These are phyloP conservation scores for Exophiala sideris DNA, from an alignment of 2,329 filamentous ascomycete genomes.

Conservation along the genomic window DNA sequence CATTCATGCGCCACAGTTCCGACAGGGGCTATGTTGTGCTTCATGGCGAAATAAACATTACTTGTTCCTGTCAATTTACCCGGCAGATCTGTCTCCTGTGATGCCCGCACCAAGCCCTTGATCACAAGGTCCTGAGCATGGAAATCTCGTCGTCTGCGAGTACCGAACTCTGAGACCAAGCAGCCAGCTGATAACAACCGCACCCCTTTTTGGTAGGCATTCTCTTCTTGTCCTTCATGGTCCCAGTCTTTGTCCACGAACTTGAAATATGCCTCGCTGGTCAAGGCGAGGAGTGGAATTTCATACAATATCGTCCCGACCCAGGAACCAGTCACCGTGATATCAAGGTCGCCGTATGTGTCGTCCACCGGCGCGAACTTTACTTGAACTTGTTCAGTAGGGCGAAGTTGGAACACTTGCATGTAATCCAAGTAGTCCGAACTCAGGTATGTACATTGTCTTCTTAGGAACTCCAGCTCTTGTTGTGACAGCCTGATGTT, in stretches of 20 bases:
- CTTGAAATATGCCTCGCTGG: conserved; percentile 95
- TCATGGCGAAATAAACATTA: conserved; percentile 96
- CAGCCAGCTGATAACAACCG: conserved; percentile 77
- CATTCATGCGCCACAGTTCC: conserved; percentile 95
- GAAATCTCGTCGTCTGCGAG: conserved; percentile 83
- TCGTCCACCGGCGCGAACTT: conserved; percentile 64
- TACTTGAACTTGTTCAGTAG: conserved; percentile 72
- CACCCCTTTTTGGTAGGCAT: conserved; percentile 76
- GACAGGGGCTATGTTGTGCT: conserved; percentile 76
- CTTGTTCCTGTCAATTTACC: conserved; percentile 81
- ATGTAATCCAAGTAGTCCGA: conserved; percentile 77
- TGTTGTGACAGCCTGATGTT: conserved; percentile 75
- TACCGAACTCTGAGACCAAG: conserved; percentile 90
- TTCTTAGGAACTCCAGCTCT: conserved; percentile 74
- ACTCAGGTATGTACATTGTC: conserved; percentile 76
- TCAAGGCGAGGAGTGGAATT: conserved; percentile 85
- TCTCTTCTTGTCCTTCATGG: conserved; percentile 80
- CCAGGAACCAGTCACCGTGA: conserved; percentile 80
- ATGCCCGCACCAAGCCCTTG: conserved; percentile 75
- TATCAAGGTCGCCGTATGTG: conserved; percentile 69
- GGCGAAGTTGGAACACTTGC: conserved; percentile 74
- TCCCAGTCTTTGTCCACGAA: conserved; percentile 94
- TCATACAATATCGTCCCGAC: conserved; percentile 96
- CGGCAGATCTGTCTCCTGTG: conserved; percentile 63
- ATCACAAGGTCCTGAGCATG: conserved; percentile 92